Conservation (phyloP, 169 alveolate genomes). For the Cryptosporidium ryanae region DNA sequence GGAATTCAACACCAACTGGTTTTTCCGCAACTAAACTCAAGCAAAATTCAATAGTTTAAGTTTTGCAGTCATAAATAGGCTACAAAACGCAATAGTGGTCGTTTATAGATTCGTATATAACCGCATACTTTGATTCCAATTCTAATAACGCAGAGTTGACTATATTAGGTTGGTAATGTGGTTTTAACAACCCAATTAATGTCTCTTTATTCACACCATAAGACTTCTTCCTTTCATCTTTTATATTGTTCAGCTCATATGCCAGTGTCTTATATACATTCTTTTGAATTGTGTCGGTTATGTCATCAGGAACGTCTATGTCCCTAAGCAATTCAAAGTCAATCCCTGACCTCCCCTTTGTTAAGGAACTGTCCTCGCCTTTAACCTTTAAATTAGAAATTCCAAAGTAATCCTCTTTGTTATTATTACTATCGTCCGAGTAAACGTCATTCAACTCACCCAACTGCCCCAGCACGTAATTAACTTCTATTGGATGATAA, state of each 20-base stretch:
- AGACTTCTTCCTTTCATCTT: conserved; percentile 25
- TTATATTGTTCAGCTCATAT: conserved; percentile 12
- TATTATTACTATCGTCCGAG: not conserved
- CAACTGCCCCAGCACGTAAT: conserved; percentile 1
- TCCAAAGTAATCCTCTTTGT: not conserved
- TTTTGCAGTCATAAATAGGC: too few species aligned
- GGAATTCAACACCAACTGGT: too few species aligned
- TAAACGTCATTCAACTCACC: not conserved
- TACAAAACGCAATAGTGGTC: conserved; percentile 52
- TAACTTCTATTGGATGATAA: conserved; percentile 58
- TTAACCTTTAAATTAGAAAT: conserved; percentile 2
- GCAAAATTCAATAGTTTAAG: not conserved
- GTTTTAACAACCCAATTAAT: conserved; percentile 15
- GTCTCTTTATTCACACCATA: conserved; percentile 28
- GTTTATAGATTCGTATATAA: conserved; percentile 54
- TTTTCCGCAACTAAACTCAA: not conserved
- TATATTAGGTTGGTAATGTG: conserved; percentile 30
- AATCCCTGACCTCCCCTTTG: not conserved
- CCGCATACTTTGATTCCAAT: conserved; percentile 71
- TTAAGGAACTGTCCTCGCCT: not conserved
- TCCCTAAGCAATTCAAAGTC: conserved; percentile 5
- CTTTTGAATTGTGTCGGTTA: conserved; percentile 23
- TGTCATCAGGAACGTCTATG: conserved; percentile 43
- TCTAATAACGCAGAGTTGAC: conserved; percentile 44
- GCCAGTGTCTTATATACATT: conserved; percentile 40